Evolutionary conservation across 169 alveolate species (phyloP), one percentile per base, ranked within the genome.

Genomic region (Prorocentrum cordatum): DNA sequence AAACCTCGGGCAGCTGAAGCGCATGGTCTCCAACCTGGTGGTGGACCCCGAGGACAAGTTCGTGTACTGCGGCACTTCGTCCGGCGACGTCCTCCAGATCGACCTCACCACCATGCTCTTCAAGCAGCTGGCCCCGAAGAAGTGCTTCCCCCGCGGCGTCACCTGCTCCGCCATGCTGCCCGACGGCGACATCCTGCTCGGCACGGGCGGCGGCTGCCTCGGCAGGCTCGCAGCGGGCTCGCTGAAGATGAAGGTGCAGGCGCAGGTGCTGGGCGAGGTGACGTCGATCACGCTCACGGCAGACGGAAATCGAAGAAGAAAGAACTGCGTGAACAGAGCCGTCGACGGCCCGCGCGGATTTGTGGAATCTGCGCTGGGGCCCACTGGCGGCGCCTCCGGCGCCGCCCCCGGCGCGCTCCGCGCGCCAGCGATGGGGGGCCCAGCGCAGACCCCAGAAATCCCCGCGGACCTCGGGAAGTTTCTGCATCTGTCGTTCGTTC

Each of bases 141-240:
- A 94, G 83, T 79, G 93, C 45, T 95, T 96, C 84, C 92, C 95
- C 62, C 94, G 92, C 83, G 97, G 97, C 32, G 93, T 96, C 59
- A 95, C 95, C 50, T 92, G 96, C 68, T 93, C 94, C 38, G 95
- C 95, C 33, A 88, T 94, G 47, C 24, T 95, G 31, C 95, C 96
- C 42, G 94, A 95, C 68, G 96, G 97, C 36, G 97, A 95, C 77
- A 85, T 96, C 50, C 84, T 96, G 73, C 94, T 95, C n/a, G 98
- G 97, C 14, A 95, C 97, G 4, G 97, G 96, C 64, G 97, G 95
- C 67, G 98, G 98, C 29, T 89, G 94, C 26, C 62, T 96, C 62
- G 96, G 96, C 38, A 95, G 96, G 82, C 80, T 96, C 27, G 95
- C 95, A 10, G 79, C 92, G 12, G 90, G 50, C 22, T 45, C 79